Conservation (phyloP, 768 basidiomycete species). For the Xerocomus brunneocitrinus region DNA sequence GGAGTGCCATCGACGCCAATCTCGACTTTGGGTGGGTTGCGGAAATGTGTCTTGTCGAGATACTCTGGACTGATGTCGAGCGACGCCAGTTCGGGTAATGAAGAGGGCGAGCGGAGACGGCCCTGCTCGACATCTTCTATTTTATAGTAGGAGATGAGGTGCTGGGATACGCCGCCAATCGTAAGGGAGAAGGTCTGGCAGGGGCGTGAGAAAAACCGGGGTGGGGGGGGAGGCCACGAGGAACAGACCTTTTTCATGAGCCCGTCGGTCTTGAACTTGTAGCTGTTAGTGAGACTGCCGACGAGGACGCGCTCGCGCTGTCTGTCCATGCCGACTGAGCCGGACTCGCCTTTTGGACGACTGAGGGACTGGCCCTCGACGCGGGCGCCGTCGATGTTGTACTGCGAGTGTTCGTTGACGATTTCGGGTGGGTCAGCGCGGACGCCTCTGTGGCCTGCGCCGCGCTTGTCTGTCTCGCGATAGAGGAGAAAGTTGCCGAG, state of each 20-base stretch:
- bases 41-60: constrained; percentile 86
- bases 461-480: constrained; percentile 86
- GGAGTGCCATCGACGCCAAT: constrained; percentile 77
- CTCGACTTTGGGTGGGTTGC: constrained; percentile 86
- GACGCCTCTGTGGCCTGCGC: constrained; percentile 54
- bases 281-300: constrained; percentile 87
- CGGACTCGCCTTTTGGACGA: constrained; percentile 55
- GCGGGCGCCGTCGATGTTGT: constrained; percentile 31
- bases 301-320: constrained; percentile 77
- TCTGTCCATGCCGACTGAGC: constrained; percentile 52
- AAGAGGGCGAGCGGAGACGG: constrained; percentile 82
- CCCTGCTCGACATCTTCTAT: constrained; percentile 88
- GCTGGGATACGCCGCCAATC: constrained; percentile 81
- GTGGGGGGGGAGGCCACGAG: constrained; percentile 5
- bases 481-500: constrained; percentile 94
- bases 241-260: constrained; percentile 91
- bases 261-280: constrained; percentile 90
- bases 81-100: constrained; percentile 79
- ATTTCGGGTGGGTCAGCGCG: constrained; percentile 41
- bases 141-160: constrained; percentile 93
- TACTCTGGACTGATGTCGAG: constrained; percentile 86
- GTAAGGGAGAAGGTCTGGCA: constrained; percentile 85
- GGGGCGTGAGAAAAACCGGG: constrained; percentile 29
- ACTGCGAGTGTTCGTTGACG: constrained; percentile 36
- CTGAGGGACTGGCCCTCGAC: constrained; percentile 48